A percentile compares a stretch with the other conserved stretches of the same genome.
phyloP scores from a whole-genome alignment of 2,329 filamentous ascomycete species.

The Alternaria sp. region DNA sequence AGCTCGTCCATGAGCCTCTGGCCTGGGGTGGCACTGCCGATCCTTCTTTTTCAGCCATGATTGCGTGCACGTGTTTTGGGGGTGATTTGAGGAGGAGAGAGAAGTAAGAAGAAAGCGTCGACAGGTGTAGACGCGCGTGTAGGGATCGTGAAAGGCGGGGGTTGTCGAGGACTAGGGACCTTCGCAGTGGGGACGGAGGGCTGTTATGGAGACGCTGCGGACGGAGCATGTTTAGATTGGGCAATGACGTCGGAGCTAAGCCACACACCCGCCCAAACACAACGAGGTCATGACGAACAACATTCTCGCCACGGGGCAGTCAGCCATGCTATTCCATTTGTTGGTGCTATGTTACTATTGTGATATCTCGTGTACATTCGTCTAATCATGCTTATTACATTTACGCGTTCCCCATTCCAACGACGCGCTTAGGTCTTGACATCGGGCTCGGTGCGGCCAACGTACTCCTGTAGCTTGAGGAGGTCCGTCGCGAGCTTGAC shows the following conservation, averaged over 20 bases:
- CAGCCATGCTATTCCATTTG: neutral
- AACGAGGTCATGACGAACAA: conserved; percentile 8
- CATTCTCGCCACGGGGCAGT: neutral
- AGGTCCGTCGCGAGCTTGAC: conserved; percentile 84
- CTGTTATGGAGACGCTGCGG: conserved; percentile 17
- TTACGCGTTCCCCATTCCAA: neutral
- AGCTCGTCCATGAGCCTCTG: conserved; percentile 57
- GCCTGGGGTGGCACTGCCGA: conserved; percentile 54
- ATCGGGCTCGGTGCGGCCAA: conserved; percentile 91
- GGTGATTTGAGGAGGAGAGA: neutral
- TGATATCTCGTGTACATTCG: neutral
- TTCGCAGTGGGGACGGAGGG: conserved; percentile 6
- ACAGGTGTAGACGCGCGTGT: conserved; percentile 2
- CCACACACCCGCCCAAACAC: conserved; percentile 18
- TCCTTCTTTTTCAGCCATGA: conserved; percentile 48
- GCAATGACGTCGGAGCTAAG: conserved; percentile 27
- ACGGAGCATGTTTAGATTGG: conserved; percentile 14
- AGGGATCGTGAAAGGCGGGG: conserved; percentile 9
- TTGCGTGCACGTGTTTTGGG: conserved; percentile 5
- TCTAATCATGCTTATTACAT: conserved; percentile 8
- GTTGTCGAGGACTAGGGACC: neutral
- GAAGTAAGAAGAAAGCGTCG: neutral
- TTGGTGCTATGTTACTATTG: conserved; percentile 1
- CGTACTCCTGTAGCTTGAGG: conserved; percentile 90
- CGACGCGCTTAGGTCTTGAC: conserved; percentile 78